These are phyloP conservation scores for Fragaria iinumae DNA, from an alignment of 306 rosid species.

Conservation along the genomic window DNA sequence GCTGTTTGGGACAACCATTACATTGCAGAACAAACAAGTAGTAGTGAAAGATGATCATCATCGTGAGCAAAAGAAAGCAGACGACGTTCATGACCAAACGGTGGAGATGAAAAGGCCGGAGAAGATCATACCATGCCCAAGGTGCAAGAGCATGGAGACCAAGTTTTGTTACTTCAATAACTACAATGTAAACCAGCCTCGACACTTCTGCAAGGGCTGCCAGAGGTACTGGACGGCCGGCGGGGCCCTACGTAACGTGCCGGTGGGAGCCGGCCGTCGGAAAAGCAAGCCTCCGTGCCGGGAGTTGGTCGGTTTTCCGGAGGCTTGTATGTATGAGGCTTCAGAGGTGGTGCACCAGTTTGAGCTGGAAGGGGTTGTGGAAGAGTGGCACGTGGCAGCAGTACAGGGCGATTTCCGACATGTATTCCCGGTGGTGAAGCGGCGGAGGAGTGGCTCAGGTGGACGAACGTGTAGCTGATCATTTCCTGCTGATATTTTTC, in stretches of 20 bases:
- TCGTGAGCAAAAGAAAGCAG: conserved; percentile 17
- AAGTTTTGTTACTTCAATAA: conserved; percentile 93
- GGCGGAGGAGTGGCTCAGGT: conserved; percentile 48
- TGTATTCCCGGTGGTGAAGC: conserved; percentile 48
- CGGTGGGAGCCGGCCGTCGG: conserved; percentile 76
- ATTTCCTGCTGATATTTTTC: background rate
- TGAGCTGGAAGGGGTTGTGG: conserved; percentile 46
- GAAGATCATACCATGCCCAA: conserved; percentile 74
- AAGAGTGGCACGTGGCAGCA: conserved; percentile 49
- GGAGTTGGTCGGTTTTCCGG: conserved; percentile 36
- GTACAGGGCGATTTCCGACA: conserved; percentile 44
- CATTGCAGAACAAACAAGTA: conserved; percentile 32
- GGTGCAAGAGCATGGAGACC: conserved; percentile 96
- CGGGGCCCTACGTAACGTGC: conserved; percentile 87
- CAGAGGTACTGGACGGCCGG: conserved; percentile 97
- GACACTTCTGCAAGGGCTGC: conserved; percentile 87
- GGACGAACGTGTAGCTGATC: conserved; percentile 40
- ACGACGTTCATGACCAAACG: conserved; percentile 25
- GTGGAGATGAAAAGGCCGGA: conserved; percentile 57
- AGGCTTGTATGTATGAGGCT: conserved; percentile 40
- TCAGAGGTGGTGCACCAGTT: conserved; percentile 43
- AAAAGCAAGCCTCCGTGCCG: conserved; percentile 55
- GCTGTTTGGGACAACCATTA: conserved; percentile 75
- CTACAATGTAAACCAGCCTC: conserved; percentile 90
- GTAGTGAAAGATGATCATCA: conserved; percentile 33